Percentiles rank a stretch among this genome's conserved stretches.
These are phyloP conservation scores for Xylaria polymorpha DNA, from an alignment of 2,329 filamentous ascomycete genomes.

Conservation along the genomic window DNA sequence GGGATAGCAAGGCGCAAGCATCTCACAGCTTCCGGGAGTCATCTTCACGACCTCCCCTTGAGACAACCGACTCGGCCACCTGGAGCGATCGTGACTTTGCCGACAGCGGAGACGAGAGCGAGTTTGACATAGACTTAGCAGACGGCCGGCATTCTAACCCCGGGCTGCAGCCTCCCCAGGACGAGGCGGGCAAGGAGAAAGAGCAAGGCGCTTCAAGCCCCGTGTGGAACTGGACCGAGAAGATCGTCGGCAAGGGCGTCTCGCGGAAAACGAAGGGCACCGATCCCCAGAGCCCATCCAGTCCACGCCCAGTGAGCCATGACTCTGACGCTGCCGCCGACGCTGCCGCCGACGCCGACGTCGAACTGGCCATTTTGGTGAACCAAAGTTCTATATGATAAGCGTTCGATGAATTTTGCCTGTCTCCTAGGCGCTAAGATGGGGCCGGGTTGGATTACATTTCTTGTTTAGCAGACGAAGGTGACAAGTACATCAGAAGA, in stretches of 20 bases:
- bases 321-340: too few species aligned
- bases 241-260: conserved; percentile 55
- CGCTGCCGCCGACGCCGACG: neutral
- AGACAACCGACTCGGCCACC: conserved; percentile 64
- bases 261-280: conserved; percentile 37
- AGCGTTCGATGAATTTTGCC: neutral
- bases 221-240: conserved; percentile 59
- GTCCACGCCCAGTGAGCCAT: conserved; percentile 19
- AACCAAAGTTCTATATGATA: neutral
- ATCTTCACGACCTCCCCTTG: conserved; percentile 46
- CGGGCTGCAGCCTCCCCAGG: conserved; percentile 28
- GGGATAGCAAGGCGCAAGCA: conserved; percentile 39
- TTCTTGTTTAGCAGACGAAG: neutral
- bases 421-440: neutral
- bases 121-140: conserved; percentile 50
- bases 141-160: conserved; percentile 41
- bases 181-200: conserved; percentile 36
- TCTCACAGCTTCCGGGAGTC: conserved; percentile 43
- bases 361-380: neutral
- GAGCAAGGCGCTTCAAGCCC: conserved; percentile 38
- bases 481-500: neutral
- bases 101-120: conserved; percentile 63
- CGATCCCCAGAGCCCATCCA: conserved; percentile 38
- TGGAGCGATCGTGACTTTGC: conserved; percentile 76
- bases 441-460: neutral